Evolutionary conservation across 345 rosid genomes (phyloP), one percentile per base, ranked within the genome.

Genomic region (Hibiscus tridactylites): DNA sequence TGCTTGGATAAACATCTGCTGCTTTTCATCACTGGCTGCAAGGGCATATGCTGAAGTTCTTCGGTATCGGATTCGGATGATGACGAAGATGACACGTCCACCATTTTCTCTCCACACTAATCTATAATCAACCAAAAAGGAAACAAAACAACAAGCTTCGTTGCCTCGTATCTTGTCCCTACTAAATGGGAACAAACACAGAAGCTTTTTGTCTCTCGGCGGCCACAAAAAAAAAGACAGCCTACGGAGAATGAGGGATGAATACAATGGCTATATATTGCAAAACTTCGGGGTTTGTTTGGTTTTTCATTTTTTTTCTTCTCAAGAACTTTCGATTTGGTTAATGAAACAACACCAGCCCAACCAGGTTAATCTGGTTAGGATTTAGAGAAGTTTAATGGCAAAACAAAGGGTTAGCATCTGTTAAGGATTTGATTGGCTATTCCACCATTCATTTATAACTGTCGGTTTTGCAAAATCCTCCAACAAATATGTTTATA

Each of bases 1-100:
- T 94, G 98, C 78, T 88, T 92, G 4, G 88, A 84, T 74, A 94
- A 62, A 24, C 78, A 52, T 57, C 78, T 85, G 81, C 79, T 80
- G 75, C 65, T 87, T 71, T 80, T 85, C 74, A 73, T 71, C 64
- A 82, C 81, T 6, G 88, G 86, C 31, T 71, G 77, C 74, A 78
- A 60, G 0, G 86, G 87, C 79, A 85, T 85, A 28, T 68, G 82
- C 71, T 76, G 76, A 72, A 80, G 70, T 9, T 81, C 90, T 65
- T 82, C 85, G 1, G 75, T 68, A 13, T 75, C 88, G 10, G 35
- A 68, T 5, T 75, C 76, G 5, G 39, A 19, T 13, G 56, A 50
- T 3, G 78, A 26, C 6, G 6, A 50, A 50, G 56, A 50, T 31
- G 73, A 70, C 24, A 50, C 56, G 0, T 50, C 56, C 17, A 50